Base-by-base conservation (phyloP, 176 grass and related monocot species). In the Secale cereale region DNA sequence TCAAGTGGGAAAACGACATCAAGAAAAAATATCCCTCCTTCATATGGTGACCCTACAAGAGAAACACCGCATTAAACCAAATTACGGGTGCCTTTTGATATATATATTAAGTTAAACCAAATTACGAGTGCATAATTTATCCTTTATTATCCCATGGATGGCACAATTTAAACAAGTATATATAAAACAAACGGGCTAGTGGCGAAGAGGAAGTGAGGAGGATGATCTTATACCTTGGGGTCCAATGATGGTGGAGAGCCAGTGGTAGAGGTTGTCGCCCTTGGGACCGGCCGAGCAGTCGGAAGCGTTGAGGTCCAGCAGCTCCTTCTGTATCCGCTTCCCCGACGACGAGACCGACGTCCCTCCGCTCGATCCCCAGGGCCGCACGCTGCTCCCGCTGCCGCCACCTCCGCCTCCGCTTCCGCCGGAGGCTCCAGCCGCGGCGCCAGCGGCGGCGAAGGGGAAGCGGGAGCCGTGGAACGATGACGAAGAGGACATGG, bases 11-110 rank as follows among this genome's bases (percentile, higher is more conserved):
- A 98, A 56, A 93, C 78, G 22, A 98, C 85, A 74, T 98, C 95
- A 66, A 95, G 87, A 25, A 95, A 98, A 90, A 94, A 98, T 87
- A 98, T 90, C 54, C 95, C 95, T 87, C 93, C 95, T 92, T 94
- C 95, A 72, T 98, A 95, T 29, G 95, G 95, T 0, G 95, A 81
- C 30, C 93, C 93, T 97, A 78, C 39, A 83, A 80, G 76, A 81
- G 5, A 75, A 72, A 61, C 45, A 40, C 8, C 33, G 20, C 11
- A 14, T 87, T 11, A 83, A 60, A 50, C 37, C 76, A 61, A 66
- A 46, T 14, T 23, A 4, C 9, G 61, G 52, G 32, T 64, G 26
- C 13, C 19, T 87, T 66, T 13, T 43, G 10, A 61, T 52, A 35
- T 48, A 7, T n/a, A 50, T 45, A 40, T 50, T 25, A 73, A 22